A percentile compares a stretch with the other conserved stretches of the same genome.
Conservation (phyloP, 371 early-diverging fungal genomes). For the Apophysomyces ossiformis region DNA sequence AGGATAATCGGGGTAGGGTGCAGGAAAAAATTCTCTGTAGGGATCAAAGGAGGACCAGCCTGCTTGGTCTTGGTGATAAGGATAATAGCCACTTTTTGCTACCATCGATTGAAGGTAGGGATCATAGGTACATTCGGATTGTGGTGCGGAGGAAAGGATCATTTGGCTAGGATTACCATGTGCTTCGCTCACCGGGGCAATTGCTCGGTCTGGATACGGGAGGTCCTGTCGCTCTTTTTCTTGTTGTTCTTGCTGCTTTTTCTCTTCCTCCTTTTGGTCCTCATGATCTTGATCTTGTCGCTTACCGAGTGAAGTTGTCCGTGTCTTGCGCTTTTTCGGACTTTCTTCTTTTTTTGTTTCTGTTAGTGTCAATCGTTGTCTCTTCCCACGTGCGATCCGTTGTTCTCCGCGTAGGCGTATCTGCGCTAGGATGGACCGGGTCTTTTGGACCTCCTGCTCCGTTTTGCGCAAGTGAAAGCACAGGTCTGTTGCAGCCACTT, state of each 20-base stretch:
- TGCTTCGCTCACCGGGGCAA: too few species aligned
- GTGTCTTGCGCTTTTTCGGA: slow-evolving; percentile 5
- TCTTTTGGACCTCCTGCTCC: slow-evolving; percentile 45
- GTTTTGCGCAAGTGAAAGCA: slow-evolving; percentile 31
- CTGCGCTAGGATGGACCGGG: slow-evolving; percentile 43
- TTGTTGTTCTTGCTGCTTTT: not conserved
- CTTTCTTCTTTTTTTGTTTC: not conserved
- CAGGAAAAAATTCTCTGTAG: not conserved
- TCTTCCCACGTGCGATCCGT: slow-evolving; percentile 36
- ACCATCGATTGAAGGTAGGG: not conserved
- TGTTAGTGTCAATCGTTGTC: slow-evolving; percentile 2
- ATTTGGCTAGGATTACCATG: too few species aligned
- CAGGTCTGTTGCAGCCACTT: slow-evolving; percentile 15
- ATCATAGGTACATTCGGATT: not conserved
- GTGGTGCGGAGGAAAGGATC: not conserved
- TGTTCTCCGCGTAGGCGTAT: slow-evolving; percentile 40
- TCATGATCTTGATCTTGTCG: not conserved
- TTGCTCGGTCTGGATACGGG: too few species aligned
- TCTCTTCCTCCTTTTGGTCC: not conserved
- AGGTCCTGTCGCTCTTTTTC: not conserved
- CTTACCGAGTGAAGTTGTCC: not conserved
- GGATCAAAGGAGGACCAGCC: not conserved
- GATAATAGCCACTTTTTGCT: not conserved
- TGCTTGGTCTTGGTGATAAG: not conserved
- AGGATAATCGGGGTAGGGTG: not conserved